Conservation (phyloP, 495 filamentous ascomycete species). For the Cercophora newfieldiana region DNA sequence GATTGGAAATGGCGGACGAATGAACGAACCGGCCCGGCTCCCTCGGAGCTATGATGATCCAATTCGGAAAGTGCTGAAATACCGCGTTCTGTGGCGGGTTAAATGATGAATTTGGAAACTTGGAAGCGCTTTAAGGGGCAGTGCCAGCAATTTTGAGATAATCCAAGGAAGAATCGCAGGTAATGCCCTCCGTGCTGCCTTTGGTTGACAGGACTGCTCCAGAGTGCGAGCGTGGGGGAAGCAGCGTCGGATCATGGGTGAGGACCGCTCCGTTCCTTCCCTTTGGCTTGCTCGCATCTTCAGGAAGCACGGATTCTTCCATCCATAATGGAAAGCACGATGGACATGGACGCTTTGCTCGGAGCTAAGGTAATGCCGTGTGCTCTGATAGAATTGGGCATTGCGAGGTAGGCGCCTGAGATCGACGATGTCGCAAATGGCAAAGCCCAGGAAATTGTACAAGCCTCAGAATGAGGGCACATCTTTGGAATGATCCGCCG, state of each 20-base stretch:
- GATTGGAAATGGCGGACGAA: not conserved
- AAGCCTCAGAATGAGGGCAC: conserved; percentile 2
- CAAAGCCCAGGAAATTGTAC: not conserved
- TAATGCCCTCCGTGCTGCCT: not conserved
- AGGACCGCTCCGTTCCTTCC: not conserved
- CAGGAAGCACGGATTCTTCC: no score
- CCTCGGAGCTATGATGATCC: conserved; percentile 1
- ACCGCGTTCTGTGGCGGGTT: not conserved
- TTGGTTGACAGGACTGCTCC: no score
- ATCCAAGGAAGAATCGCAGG: not conserved
- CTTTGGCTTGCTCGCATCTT: no score
- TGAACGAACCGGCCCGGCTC: not conserved
- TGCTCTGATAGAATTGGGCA: not conserved
- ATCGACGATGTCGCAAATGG: not conserved
- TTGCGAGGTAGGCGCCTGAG: not conserved
- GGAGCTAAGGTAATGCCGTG: not conserved
- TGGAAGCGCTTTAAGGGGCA: not conserved
- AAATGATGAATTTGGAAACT: conserved; percentile 4
- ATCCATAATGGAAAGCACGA: no score
- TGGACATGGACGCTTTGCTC: not conserved
- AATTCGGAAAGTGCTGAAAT: not conserved
- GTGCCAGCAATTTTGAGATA: not conserved
- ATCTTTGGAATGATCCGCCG: conserved; percentile 3
- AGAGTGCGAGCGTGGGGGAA: no score
- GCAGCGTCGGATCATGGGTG: no score